Evolutionary conservation across 139 green algal species (phyloP).

Genomic region (Tetraselmis chui): DNA sequence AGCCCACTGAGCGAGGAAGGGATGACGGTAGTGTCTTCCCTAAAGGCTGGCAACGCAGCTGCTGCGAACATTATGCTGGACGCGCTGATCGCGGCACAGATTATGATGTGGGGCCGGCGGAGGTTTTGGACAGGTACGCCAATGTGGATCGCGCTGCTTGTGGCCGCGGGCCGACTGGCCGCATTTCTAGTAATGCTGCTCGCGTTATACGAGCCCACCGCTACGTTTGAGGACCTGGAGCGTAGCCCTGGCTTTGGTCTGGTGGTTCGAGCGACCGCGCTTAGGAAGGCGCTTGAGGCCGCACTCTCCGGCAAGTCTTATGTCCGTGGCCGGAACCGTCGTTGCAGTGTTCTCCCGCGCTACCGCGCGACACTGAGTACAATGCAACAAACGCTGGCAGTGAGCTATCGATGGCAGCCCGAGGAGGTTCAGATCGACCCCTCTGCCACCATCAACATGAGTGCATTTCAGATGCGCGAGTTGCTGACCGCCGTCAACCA

Average conservation of each 20-base stretch:
- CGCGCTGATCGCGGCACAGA: background rate
- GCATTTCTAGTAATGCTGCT: background rate
- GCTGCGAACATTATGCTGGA: too few relatives aligned
- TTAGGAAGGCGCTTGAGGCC: background rate
- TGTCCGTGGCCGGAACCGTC: too few relatives aligned
- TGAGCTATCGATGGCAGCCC: background rate
- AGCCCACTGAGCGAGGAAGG: too few relatives aligned
- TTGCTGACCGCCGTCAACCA: background rate
- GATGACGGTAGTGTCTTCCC: too few relatives aligned
- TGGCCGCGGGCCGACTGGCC: background rate
- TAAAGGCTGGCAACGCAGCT: background rate
- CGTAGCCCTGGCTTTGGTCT: background rate
- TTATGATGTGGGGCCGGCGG: background rate
- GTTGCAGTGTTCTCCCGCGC: too few relatives aligned
- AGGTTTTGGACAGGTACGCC: background rate
- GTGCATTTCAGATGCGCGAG: background rate
- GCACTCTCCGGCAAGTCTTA: background rate
- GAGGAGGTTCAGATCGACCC: background rate
- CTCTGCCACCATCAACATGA: background rate
- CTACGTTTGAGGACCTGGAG: background rate
- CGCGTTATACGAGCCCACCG: background rate
- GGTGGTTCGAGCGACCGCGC: background rate
- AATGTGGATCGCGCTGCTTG: background rate
- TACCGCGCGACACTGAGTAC: background rate
- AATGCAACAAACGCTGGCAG: background rate